Conservation (phyloP, 2,329 filamentous ascomycete species). For the Cytospora piceicola region DNA sequence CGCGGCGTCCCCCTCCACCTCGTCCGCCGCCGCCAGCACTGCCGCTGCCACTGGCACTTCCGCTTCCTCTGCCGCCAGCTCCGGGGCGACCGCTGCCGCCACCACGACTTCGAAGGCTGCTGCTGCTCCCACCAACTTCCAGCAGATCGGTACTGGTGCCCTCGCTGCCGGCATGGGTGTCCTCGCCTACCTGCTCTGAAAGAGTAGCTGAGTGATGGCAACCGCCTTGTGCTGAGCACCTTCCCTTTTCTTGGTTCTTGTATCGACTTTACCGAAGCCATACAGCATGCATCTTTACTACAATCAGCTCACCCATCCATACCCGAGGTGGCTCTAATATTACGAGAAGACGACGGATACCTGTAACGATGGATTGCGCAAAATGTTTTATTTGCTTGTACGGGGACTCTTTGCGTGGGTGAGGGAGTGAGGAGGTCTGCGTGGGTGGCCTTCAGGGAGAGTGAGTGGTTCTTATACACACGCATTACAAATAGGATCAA, state of each 20-base stretch:
- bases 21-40: constrained; percentile 25
- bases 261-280: constrained; percentile 30
- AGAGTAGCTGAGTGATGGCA: constrained; percentile 22
- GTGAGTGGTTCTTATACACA: constrained; percentile 8
- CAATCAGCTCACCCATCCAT: constrained; percentile 24
- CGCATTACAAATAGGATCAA: constrained; percentile 24
- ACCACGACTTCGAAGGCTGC: constrained; percentile 33
- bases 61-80: constrained; percentile 25
- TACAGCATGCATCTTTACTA: constrained; percentile 25
- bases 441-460: constrained; percentile 3
- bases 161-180: constrained; percentile 56
- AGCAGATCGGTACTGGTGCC: constrained; percentile 48
- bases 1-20: constrained; percentile 34
- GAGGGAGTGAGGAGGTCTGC: constrained; percentile 14
- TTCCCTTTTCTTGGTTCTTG: constrained; percentile 30
- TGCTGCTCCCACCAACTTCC: constrained; percentile 39
- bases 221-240: constrained; percentile 20
- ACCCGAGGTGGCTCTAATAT: constrained; percentile 29
- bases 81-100: constrained; percentile 30
- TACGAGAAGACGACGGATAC: constrained; percentile 32
- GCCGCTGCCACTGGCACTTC: constrained; percentile 23
- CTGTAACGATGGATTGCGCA: constrained; percentile 27
- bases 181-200: constrained; percentile 56
- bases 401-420: constrained; percentile 12
- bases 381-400: constrained; percentile 21